These are phyloP conservation scores for Alliaria petiolata DNA, from an alignment of 345 rosid species.

Conservation along the genomic window DNA sequence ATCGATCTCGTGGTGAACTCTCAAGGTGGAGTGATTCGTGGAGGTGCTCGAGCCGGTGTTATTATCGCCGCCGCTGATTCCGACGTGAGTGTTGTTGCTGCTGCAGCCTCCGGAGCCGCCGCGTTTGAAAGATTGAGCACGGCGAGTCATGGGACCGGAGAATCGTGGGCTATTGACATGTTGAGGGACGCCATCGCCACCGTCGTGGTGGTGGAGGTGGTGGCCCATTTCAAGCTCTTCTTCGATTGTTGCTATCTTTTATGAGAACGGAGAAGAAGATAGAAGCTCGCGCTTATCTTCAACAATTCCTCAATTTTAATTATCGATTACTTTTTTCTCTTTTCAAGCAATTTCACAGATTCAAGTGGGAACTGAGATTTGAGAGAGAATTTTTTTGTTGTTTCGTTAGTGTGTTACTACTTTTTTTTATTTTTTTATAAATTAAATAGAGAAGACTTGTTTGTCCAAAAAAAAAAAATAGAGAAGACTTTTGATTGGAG, in stretches of 20 bases:
- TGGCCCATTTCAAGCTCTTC: conserved; percentile 53
- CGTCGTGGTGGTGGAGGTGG: conserved; percentile 44
- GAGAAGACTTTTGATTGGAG: neutral
- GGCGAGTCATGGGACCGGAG: conserved; percentile 85
- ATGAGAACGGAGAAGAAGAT: neutral
- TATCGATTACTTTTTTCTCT: neutral
- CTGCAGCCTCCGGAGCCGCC: conserved; percentile 32
- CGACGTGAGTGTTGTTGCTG: conserved; percentile 12
- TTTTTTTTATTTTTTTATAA: neutral
- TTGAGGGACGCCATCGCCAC: conserved; percentile 71
- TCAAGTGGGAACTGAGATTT: conserved; percentile 29
- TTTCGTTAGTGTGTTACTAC: neutral
- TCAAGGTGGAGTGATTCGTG: conserved; percentile 1
- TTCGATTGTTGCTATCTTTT: conserved; percentile 37
- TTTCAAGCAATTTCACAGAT: neutral
- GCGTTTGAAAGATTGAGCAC: conserved; percentile 88
- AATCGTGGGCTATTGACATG: conserved; percentile 83
- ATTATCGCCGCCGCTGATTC: neutral
- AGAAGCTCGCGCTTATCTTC: neutral
- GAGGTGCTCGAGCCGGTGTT: neutral
- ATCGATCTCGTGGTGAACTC: conserved; percentile 72
- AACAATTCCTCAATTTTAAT: neutral
- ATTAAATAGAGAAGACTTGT: neutral
- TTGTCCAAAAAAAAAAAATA: too few species aligned
- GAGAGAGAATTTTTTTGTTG: neutral